Evolutionary conservation across 1,284 basidiomycete genomes (phyloP).

Genomic region (Moesziomyces sp.): DNA sequence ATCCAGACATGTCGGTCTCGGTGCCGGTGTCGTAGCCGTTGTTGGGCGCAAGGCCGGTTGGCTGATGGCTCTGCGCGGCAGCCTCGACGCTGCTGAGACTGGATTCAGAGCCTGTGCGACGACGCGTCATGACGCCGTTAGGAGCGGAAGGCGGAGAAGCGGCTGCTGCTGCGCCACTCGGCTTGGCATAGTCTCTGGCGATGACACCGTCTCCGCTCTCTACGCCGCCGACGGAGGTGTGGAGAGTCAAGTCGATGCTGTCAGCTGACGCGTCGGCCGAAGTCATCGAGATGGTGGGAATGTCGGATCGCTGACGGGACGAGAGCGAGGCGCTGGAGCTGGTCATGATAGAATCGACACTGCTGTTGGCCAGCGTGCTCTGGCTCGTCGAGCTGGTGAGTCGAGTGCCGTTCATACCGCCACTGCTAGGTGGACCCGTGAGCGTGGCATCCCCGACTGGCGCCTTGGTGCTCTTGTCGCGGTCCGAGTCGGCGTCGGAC

Average conservation of each 20-base stretch:
- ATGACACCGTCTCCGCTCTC: constrained; percentile 7
- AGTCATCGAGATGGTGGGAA: constrained; percentile 48
- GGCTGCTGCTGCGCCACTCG: neutral
- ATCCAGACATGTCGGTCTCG: constrained; percentile 47
- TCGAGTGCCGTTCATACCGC: neutral
- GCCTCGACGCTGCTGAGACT: constrained; percentile 39
- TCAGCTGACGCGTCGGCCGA: constrained; percentile 21
- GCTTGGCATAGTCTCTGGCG: constrained; percentile 20
- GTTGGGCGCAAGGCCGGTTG: constrained; percentile 11
- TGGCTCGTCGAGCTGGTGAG: constrained; percentile 18
- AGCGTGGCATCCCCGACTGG: constrained; percentile 16
- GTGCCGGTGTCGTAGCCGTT: constrained; percentile 46
- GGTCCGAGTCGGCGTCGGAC: constrained; percentile 45
- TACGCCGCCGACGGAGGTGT: constrained; percentile 8
- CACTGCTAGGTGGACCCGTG: constrained; percentile 3
- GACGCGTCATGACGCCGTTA: constrained; percentile 14
- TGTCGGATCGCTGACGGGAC: constrained; percentile 20
- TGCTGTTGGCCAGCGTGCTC: constrained; percentile 32
- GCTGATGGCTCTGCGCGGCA: neutral
- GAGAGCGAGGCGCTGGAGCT: constrained; percentile 33
- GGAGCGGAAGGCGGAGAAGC: constrained; percentile 6
- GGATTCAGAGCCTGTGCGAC: constrained; percentile 23
- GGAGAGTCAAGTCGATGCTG: constrained; percentile 2
- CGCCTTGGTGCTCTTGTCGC: constrained; percentile 2
- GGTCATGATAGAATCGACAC: constrained; percentile 32